Conservation (phyloP, 345 rosid genomes). For the Kandelia obovata region DNA sequence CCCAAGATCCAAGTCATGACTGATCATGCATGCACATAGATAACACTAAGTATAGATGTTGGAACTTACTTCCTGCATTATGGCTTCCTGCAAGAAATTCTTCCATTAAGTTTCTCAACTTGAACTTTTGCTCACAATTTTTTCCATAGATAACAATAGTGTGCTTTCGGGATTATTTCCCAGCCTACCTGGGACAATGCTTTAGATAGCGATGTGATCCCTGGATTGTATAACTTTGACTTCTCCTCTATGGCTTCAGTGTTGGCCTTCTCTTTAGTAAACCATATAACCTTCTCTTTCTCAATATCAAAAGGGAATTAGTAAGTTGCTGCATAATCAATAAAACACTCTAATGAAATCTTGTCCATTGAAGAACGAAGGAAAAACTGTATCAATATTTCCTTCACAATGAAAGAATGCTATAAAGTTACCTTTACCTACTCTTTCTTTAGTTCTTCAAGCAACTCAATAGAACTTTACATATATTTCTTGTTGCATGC, state of each 20-base stretch:
- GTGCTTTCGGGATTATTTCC: not conserved
- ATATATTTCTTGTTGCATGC: slow-evolving; percentile 44
- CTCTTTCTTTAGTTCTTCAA: slow-evolving; percentile 80
- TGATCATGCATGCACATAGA: not conserved
- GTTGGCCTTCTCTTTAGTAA: slow-evolving; percentile 64
- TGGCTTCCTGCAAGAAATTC: slow-evolving; percentile 32
- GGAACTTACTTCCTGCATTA: slow-evolving; percentile 20
- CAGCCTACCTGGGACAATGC: slow-evolving; percentile 52
- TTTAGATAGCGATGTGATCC: slow-evolving; percentile 42
- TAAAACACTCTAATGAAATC: not conserved
- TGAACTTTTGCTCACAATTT: slow-evolving; percentile 25
- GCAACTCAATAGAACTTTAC: slow-evolving; percentile 45
- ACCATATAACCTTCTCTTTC: slow-evolving; percentile 82
- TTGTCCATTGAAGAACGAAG: not conserved
- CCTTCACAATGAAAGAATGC: too few relatives aligned
- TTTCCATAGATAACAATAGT: too few relatives aligned
- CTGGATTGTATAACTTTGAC: slow-evolving; percentile 34
- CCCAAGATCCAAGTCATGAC: not conserved
- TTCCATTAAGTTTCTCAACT: slow-evolving; percentile 35
- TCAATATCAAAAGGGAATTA: slow-evolving; percentile 75
- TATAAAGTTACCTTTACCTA: slow-evolving; percentile 56
- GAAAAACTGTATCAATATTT: too few relatives aligned
- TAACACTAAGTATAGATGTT: not conserved
- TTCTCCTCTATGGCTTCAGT: slow-evolving; percentile 59
- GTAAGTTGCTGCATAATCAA: slow-evolving; percentile 63